These are phyloP conservation scores for Capsaspora owczarzaki DNA, from an alignment of 78 protist genomes.

Conservation along the genomic window DNA sequence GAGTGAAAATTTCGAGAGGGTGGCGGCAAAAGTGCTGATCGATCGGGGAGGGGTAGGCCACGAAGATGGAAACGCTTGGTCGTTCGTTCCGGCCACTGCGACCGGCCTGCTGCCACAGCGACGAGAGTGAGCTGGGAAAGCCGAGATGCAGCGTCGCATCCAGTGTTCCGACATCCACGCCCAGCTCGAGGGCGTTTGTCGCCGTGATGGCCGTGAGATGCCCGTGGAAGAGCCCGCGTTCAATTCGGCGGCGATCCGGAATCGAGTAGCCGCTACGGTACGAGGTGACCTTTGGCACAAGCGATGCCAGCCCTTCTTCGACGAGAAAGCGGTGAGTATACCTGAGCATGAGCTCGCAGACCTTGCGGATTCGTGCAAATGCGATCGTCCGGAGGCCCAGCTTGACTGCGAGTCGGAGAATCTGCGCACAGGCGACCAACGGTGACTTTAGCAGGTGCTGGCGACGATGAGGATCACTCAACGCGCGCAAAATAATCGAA, in stretches of 20 bases:
- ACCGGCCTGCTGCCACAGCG: constrained; percentile 35
- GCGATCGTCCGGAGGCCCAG: not conserved
- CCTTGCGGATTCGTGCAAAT: not conserved
- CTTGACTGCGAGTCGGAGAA: no score
- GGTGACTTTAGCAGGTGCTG: no score
- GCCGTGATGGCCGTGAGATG: constrained; percentile 35
- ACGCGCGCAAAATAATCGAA: no score
- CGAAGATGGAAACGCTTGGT: not conserved
- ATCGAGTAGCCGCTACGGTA: constrained; percentile 42
- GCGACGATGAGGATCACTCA: no score
- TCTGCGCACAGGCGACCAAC: no score
- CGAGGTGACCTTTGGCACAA: no score
- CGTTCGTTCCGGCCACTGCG: not conserved
- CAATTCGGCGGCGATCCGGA: constrained; percentile 28
- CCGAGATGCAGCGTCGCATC: constrained; percentile 36
- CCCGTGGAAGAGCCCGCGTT: constrained; percentile 32
- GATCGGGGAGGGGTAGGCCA: not conserved
- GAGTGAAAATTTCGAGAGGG: not conserved
- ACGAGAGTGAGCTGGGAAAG: constrained; percentile 21
- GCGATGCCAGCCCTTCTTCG: no score
- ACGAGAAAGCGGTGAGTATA: not conserved
- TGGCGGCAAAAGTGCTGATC: not conserved
- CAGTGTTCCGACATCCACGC: constrained; percentile 42
- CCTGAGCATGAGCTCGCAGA: not conserved
- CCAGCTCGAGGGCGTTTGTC: constrained; percentile 54